Evolutionary conservation across 805 yeast species (phyloP).

Genomic region (Ogataea zsoltii): DNA sequence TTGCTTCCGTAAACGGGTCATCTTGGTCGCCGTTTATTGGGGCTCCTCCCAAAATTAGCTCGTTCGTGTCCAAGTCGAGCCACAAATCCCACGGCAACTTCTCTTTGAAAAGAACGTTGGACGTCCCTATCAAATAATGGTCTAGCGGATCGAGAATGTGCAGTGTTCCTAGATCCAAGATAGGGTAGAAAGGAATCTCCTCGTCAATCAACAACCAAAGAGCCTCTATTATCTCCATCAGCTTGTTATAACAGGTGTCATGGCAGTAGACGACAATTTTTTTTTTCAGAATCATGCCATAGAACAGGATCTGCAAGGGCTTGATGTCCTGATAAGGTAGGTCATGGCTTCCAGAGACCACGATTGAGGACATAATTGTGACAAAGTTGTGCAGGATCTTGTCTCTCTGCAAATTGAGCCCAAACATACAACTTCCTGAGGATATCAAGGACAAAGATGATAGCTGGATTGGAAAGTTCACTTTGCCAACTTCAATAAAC

Average conservation of each 20-base stretch:
- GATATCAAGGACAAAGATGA: slow-evolving; percentile 30
- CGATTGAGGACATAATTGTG: slow-evolving; percentile 7
- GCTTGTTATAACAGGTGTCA: slow-evolving; percentile 47
- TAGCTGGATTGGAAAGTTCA: slow-evolving; percentile 33
- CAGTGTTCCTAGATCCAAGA: slow-evolving; percentile 60
- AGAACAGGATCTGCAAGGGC: slow-evolving; percentile 43
- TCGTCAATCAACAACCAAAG: slow-evolving; percentile 40
- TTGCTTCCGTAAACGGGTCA: slow-evolving; percentile 9
- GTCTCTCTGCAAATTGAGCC: slow-evolving; percentile 34
- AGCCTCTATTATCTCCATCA: slow-evolving; percentile 46
- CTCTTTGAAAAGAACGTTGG: slow-evolving; percentile 62
- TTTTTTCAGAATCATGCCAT: slow-evolving; percentile 50
- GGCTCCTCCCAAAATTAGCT: slow-evolving; percentile 30
- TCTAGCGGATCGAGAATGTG: slow-evolving; percentile 45
- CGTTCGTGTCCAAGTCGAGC: slow-evolving; percentile 58
- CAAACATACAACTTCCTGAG: slow-evolving; percentile 30
- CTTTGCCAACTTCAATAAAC: slow-evolving; percentile 21
- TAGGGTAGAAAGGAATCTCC: slow-evolving; percentile 40
- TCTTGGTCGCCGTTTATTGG: slow-evolving; percentile 11
- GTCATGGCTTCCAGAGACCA: slow-evolving; percentile 5
- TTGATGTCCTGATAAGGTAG: slow-evolving; percentile 23
- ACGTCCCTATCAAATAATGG: slow-evolving; percentile 62
- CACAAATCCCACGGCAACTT: slow-evolving; percentile 58
- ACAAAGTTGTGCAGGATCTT: slow-evolving; percentile 25
- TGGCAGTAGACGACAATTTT: slow-evolving; percentile 38